phyloP scores from a whole-genome alignment of 352 stramenopile genomes.

The Pythium coloratum region DNA sequence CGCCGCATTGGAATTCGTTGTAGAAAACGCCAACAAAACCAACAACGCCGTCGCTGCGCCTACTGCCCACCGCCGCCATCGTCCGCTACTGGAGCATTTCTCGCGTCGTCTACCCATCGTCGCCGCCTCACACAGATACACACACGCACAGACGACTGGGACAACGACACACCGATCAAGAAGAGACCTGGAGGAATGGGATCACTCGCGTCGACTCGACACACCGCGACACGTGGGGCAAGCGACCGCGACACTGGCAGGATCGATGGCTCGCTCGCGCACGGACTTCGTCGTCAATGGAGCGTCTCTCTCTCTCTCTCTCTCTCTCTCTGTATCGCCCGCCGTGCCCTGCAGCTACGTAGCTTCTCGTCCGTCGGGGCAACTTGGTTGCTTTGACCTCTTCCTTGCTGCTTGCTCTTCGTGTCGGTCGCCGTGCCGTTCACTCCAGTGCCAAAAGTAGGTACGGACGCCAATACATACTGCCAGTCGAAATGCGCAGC shows the following conservation, averaged over 20 bases:
- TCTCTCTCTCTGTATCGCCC: no score
- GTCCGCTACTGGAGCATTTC: not conserved
- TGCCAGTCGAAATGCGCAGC: not conserved
- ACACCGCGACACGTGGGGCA: no score
- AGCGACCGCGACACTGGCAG: not conserved
- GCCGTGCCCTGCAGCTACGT: not conserved
- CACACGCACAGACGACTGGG: not conserved
- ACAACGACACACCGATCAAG: not conserved
- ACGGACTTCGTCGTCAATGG: not conserved
- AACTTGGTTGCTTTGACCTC: no score
- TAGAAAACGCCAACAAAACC: not conserved
- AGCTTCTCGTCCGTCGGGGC: not conserved
- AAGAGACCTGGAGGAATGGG: no score
- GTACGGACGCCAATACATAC: constrained; percentile 12
- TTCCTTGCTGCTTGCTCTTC: not conserved
- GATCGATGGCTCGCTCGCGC: not conserved
- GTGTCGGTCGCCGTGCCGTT: not conserved
- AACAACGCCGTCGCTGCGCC: not conserved
- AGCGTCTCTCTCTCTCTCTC: not conserved
- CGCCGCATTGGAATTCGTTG: not conserved
- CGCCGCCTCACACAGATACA: constrained; percentile 1
- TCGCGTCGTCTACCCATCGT: constrained; percentile 1
- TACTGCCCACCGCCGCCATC: not conserved
- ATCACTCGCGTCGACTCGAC: no score
- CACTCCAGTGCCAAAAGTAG: constrained; percentile 6